Conservation (phyloP, 139 green algal genomes). For the Picochlorum sp. region DNA sequence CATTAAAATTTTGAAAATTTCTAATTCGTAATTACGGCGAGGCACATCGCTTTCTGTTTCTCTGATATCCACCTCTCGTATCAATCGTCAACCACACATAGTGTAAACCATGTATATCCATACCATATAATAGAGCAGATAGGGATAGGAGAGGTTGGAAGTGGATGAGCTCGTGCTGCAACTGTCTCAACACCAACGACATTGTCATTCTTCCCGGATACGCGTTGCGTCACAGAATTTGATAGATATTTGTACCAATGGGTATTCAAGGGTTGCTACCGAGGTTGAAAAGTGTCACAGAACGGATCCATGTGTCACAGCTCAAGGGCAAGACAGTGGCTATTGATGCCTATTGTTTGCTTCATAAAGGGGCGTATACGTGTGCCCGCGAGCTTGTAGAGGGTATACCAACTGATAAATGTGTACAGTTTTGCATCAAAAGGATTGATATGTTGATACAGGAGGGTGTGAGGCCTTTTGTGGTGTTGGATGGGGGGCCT, state of each 20-base stretch:
- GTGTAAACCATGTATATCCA: too few species aligned
- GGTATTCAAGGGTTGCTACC: slow-evolving; percentile 79
- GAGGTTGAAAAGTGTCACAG: slow-evolving; percentile 60
- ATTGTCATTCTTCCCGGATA: too few species aligned
- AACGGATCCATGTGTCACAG: slow-evolving; percentile 50
- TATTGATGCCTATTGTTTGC: slow-evolving; percentile 89
- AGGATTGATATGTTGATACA: slow-evolving; percentile 62
- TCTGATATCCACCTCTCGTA: too few species aligned
- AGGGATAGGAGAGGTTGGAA: too few species aligned
- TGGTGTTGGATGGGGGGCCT: slow-evolving; percentile 90
- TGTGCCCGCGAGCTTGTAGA: slow-evolving; percentile 82
- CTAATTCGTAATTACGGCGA: background rate
- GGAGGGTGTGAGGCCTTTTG: slow-evolving; percentile 65
- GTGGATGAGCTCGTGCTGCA: too few species aligned
- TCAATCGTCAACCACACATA: too few species aligned
- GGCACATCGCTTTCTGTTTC: background rate
- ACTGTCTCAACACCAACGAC: too few species aligned
- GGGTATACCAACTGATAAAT: slow-evolving; percentile 65
- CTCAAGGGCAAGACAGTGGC: slow-evolving; percentile 74
- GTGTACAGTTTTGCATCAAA: slow-evolving; percentile 79
- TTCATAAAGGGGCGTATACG: slow-evolving; percentile 83
- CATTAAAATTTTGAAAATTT: background rate
- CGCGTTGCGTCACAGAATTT: too few species aligned
- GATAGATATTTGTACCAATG: slow-evolving; percentile 41
- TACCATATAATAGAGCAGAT: too few species aligned